Conservation (phyloP, 305 asterid genomes). For the Fraxinus xanthoxyloides region DNA sequence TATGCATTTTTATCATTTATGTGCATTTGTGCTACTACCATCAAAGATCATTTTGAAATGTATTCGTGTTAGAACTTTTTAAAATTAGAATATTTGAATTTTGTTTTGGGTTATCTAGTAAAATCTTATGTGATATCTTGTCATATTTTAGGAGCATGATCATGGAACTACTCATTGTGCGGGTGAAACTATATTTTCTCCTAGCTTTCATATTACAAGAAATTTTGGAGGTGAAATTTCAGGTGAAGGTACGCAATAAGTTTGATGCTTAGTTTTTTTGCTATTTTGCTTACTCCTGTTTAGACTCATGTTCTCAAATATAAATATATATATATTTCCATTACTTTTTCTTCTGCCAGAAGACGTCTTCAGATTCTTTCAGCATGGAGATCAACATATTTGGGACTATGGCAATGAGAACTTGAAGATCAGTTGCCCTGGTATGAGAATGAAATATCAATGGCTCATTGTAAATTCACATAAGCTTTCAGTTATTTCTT, state of each 20-base stretch:
- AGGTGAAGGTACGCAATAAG: slow-evolving; percentile 45
- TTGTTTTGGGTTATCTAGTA: slow-evolving; percentile 7
- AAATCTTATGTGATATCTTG: background rate
- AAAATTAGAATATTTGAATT: slow-evolving; percentile 6
- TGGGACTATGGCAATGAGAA: slow-evolving; percentile 50
- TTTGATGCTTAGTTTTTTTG: slow-evolving; percentile 7
- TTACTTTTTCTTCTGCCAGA: slow-evolving; percentile 10
- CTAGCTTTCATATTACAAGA: slow-evolving; percentile 68
- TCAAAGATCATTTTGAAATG: background rate
- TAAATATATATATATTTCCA: background rate
- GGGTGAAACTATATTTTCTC: slow-evolving; percentile 81
- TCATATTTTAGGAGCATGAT: slow-evolving; percentile 44
- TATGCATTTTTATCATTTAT: background rate
- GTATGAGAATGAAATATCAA: slow-evolving; percentile 26
- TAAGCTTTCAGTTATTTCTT: slow-evolving; percentile 3
- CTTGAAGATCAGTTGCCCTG: slow-evolving; percentile 51
- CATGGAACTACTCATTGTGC: slow-evolving; percentile 42
- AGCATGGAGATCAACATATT: slow-evolving; percentile 52
- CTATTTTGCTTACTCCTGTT: slow-evolving; percentile 1
- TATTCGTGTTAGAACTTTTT: slow-evolving; percentile 1
- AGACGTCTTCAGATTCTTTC: slow-evolving; percentile 59
- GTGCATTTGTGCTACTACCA: background rate
- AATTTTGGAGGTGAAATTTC: slow-evolving; percentile 55
- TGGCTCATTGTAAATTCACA: background rate
- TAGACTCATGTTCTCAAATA: background rate